Evolutionary conservation across 352 stramenopile species (phyloP), one percentile per base, ranked within the genome.

Genomic region (Globisporangium cylindrosporum): DNA sequence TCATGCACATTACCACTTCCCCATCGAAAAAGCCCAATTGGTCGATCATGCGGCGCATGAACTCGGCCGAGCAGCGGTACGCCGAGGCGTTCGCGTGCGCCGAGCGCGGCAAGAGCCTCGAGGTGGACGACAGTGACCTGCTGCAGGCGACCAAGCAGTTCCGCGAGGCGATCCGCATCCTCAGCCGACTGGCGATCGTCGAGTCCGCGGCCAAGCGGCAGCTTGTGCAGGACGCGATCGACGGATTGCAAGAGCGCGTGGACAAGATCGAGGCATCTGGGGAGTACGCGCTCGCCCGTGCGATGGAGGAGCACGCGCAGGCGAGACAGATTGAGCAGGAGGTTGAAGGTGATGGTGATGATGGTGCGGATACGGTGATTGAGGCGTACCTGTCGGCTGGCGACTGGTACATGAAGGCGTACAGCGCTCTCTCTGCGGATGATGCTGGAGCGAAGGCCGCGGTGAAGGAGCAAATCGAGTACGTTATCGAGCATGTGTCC

Each of bases 381-480:
- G 74, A 91, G 43, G 71, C 70, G 60, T 92, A 89, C 62, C 74
- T 92, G 34, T 74, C 76, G 2, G 77, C 84, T 0, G 84, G 79
- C 0, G 76, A 88, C 46, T 82, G 55, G 67, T 92, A 92, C 72
- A 89, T 93, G 80, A 81, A 84, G 69, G 85, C 85, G 46, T 76
- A 87, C 24, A 70, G 73, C 15, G 79, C 83, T 27, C 68, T 92
- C 27, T 64, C 63, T 1, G 7, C 61, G 1, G 75, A 70, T 9
- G 81, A 81, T 2, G 59, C 58, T 14, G 67, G 62, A 34, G 61
- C 81, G 7, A 75, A 74, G 3, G 72, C 71, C 8, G 82, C 73
- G 0, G 74, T 92, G 29, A 78, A 73, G 7, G 75, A 91, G 59
- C 84, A 94, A 63, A 78, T 94, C 34, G 82, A 92, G 74, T 94